Conservation (phyloP, 495 filamentous ascomycete genomes). For the Talaromyces liani region DNA sequence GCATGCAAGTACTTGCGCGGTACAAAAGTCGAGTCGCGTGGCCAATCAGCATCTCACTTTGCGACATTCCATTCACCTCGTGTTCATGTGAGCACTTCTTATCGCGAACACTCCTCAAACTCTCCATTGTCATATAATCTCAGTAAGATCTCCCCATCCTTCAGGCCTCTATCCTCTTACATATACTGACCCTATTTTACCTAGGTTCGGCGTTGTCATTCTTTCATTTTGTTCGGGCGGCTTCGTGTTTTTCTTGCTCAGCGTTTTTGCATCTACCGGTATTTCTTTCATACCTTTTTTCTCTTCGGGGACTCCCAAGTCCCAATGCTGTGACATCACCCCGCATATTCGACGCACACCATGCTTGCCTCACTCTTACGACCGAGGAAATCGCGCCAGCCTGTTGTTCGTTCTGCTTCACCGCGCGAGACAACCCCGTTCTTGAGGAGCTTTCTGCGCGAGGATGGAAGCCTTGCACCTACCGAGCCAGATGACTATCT, state of each 20-base stretch:
- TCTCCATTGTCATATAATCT: neutral
- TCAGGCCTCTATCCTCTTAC: neutral
- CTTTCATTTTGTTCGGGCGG: neutral
- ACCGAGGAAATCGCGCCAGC: constrained; percentile 27
- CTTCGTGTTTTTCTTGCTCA: neutral
- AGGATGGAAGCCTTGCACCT: constrained; percentile 19
- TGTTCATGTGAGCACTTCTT: neutral
- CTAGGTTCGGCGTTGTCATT: neutral
- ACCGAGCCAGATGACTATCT: constrained; percentile 24
- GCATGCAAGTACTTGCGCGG: neutral
- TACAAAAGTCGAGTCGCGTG: neutral
- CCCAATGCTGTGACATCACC: neutral
- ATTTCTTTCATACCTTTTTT: neutral
- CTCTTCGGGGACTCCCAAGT: neutral
- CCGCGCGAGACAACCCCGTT: constrained; percentile 25
- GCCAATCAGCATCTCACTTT: neutral
- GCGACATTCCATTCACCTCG: neutral
- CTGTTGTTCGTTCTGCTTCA: constrained; percentile 42
- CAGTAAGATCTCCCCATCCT: neutral
- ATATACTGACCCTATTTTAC: neutral
- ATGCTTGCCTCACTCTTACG: constrained; percentile 24
- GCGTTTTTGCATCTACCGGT: neutral
- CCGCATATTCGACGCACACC: neutral
- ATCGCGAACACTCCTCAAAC: neutral
- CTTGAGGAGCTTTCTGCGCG: constrained; percentile 12